Evolutionary conservation across 2,329 filamentous ascomycete genomes (phyloP).

Genomic region (Ceratocystis cubensis): DNA sequence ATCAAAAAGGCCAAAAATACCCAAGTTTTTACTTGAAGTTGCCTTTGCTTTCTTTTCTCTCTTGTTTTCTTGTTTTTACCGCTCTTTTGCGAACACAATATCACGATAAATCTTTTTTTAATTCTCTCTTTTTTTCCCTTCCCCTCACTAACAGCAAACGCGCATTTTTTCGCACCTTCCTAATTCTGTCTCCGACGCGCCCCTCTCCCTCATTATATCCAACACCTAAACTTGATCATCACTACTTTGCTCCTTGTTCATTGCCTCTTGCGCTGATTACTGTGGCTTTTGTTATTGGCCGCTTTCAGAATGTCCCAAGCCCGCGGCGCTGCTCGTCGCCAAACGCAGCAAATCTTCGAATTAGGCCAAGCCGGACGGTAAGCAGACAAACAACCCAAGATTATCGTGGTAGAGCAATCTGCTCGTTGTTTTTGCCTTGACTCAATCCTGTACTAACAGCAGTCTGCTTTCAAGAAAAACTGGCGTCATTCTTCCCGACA

Average conservation of each 20-base stretch:
- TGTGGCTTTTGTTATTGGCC: not conserved
- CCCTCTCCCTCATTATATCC: not conserved
- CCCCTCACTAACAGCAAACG: not conserved
- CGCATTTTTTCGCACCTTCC: not conserved
- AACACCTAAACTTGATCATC: not conserved
- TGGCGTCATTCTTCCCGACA: slow-evolving; percentile 67
- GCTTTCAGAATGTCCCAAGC: slow-evolving; percentile 12
- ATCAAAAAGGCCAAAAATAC: not conserved
- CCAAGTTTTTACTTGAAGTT: not conserved
- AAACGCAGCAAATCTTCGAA: slow-evolving; percentile 24
- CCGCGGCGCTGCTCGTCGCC: slow-evolving; percentile 17
- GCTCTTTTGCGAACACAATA: not conserved
- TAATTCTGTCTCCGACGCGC: not conserved
- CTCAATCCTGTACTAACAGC: slow-evolving; percentile 7
- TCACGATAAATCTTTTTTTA: not conserved
- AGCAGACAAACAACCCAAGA: slow-evolving; percentile 15
- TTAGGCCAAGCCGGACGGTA: slow-evolving; percentile 32
- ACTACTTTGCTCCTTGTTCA: too few species aligned
- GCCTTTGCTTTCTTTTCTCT: not conserved
- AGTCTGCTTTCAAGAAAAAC: slow-evolving; percentile 55
- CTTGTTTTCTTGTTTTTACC: not conserved
- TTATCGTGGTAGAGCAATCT: not conserved
- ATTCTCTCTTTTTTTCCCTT: not conserved
- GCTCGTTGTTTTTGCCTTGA: slow-evolving; percentile 12
- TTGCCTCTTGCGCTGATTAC: too few species aligned